Conservation (phyloP, 176 grass and related monocot genomes). For the Avena sativa region DNA sequence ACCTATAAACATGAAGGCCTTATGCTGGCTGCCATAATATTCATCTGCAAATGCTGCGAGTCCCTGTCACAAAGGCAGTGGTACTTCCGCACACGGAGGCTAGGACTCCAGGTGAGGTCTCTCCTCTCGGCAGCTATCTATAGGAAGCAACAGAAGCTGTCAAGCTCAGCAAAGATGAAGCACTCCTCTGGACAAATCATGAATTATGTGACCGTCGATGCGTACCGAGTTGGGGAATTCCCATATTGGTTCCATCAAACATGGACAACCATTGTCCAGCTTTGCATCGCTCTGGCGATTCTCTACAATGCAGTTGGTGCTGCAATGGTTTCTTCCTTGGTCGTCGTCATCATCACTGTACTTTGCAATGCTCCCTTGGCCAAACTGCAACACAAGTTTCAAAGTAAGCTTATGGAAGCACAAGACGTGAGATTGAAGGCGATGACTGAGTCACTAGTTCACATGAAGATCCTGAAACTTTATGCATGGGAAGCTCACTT, state of each 20-base stretch:
- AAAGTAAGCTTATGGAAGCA: slow-evolving; percentile 78
- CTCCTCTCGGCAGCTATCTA: slow-evolving; percentile 79
- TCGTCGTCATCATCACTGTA: slow-evolving; percentile 76
- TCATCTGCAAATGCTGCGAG: slow-evolving; percentile 74
- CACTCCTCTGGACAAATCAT: slow-evolving; percentile 89
- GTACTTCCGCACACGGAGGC: slow-evolving; percentile 76
- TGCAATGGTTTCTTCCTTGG: slow-evolving; percentile 69
- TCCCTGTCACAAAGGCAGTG: slow-evolving; percentile 88
- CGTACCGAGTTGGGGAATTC: slow-evolving; percentile 86
- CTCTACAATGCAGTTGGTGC: slow-evolving; percentile 74
- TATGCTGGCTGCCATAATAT: slow-evolving; percentile 58
- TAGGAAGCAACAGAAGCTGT: slow-evolving; percentile 75
- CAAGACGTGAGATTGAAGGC: slow-evolving; percentile 86
- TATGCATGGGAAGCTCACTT: slow-evolving; percentile 96
- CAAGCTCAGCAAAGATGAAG: slow-evolving; percentile 69
- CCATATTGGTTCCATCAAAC: slow-evolving; percentile 94
- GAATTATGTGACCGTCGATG: slow-evolving; percentile 90
- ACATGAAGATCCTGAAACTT: slow-evolving; percentile 83
- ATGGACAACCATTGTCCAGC: slow-evolving; percentile 70
- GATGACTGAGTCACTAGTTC: slow-evolving; percentile 73
- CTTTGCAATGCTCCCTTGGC: slow-evolving; percentile 82
- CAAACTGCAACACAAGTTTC: slow-evolving; percentile 84
- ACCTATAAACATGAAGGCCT: slow-evolving; percentile 68
- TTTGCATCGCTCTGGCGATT: slow-evolving; percentile 74
- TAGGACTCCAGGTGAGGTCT: slow-evolving; percentile 82